Evolutionary conservation across 768 basidiomycete species (phyloP).

Genomic region (Boletus rex-veris): DNA sequence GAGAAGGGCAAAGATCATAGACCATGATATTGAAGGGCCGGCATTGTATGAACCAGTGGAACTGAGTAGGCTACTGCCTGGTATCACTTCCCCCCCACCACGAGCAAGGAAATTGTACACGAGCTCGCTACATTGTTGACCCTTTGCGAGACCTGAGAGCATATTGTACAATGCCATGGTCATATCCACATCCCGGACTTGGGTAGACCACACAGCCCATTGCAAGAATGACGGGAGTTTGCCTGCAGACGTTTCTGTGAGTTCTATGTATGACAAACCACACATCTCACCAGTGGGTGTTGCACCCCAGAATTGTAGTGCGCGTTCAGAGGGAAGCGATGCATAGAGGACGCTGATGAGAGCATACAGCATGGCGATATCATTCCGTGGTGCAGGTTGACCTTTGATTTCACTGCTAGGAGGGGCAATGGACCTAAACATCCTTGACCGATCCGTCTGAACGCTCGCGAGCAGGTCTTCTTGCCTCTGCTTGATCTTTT

Average conservation of each 20-base stretch:
- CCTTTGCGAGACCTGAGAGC: constrained; percentile 79
- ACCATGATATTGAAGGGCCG: too few species aligned
- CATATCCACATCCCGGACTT: constrained; percentile 68
- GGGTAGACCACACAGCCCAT: constrained; percentile 87
- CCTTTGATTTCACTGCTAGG: too few species aligned
- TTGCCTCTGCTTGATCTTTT: too few species aligned
- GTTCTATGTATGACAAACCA: constrained; percentile 52
- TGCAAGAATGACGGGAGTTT: constrained; percentile 76
- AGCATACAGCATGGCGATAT: constrained; percentile 79
- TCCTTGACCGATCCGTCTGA: too few species aligned
- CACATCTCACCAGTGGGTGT: constrained; percentile 42
- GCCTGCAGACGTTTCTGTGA: constrained; percentile 56
- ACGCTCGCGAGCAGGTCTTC: too few species aligned
- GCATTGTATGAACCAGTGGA: constrained; percentile 30
- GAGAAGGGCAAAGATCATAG: too few species aligned
- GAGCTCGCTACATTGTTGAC: constrained; percentile 79
- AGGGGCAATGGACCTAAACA: too few species aligned
- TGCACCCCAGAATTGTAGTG: constrained; percentile 84
- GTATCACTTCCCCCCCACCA: constrained; percentile 66
- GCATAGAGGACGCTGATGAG: constrained; percentile 81
- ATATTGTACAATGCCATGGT: constrained; percentile 83
- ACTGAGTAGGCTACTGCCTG: constrained; percentile 50
- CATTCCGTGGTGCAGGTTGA: too few species aligned
- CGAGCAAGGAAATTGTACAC: constrained; percentile 87
- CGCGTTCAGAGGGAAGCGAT: constrained; percentile 68